These are phyloP conservation scores for Xylaria sp. DNA, from an alignment of 2,329 filamentous ascomycete genomes.

Conservation along the genomic window DNA sequence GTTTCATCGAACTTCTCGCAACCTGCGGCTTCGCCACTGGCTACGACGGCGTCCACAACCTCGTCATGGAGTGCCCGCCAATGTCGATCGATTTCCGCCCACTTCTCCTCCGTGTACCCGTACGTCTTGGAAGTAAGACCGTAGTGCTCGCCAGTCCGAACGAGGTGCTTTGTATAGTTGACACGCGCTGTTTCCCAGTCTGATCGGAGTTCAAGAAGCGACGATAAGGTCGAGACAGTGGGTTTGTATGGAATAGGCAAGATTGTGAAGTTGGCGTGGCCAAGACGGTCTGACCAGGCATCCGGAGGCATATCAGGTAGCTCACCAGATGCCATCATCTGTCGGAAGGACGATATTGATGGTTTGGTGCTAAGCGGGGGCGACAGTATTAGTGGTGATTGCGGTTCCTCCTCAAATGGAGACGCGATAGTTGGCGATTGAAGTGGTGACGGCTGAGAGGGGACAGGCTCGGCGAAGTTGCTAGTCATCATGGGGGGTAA, in stretches of 20 bases:
- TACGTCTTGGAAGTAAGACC: conserved; percentile 91
- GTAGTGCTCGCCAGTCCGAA: conserved; percentile 89
- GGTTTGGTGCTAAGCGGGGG: conserved; percentile 82
- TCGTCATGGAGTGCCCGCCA: conserved; percentile 79
- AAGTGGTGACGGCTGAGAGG: conserved; percentile 76
- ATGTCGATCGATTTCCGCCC: conserved; percentile 78
- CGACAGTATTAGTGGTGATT: conserved; percentile 62
- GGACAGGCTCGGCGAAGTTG: conserved; percentile 62
- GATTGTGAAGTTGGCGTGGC: conserved; percentile 94
- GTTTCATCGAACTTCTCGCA: conserved; percentile 63
- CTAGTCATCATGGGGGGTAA: conserved; percentile 82
- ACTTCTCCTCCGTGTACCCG: conserved; percentile 86
- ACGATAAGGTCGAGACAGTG: conserved; percentile 66
- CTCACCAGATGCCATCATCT: conserved; percentile 54
- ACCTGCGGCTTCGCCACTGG: conserved; percentile 53
- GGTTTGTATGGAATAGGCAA: conserved; percentile 82
- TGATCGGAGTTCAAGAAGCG: conserved; percentile 71
- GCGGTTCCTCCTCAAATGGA: conserved; percentile 55
- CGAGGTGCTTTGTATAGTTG: conserved; percentile 90
- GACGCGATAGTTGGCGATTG: conserved; percentile 84
- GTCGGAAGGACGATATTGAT: conserved; percentile 79
- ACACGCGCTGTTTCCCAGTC: conserved; percentile 86
- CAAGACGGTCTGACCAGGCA: conserved; percentile 85
- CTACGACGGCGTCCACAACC: conserved; percentile 65
- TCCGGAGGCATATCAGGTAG: conserved; percentile 72